Base-by-base conservation (phyloP, 257 asterid species). In the Salvia hispanica region DNA sequence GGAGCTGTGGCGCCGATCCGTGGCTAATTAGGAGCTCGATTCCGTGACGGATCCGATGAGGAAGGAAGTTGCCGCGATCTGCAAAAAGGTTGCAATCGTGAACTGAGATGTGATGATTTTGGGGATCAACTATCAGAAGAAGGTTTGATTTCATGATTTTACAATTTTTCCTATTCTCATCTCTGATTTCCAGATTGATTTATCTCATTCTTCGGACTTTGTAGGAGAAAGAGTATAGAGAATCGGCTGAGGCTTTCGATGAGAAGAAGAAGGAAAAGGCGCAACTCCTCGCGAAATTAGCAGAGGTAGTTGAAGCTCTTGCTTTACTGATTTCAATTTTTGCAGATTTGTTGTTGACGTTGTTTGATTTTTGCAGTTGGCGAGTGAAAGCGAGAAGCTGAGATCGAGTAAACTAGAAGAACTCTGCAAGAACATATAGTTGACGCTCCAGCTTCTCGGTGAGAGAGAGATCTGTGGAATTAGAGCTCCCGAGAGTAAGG, bases 191-290 rank as follows among this genome's bases (percentile, higher is more conserved):
- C 44, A 40, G 8, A 40, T 5, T 0, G 2, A 40, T 40, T 7
- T 6, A 7, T 40, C 8, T 37, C 8, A 4, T 50, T 39, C 12
- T 11, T 39, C 9, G 44, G 16, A 25, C 50, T 55, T 11, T 18
- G 11, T 77, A 86, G 93, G 93, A 86, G 47, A 84, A 65, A 74
- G 90, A 86, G 70, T 84, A 84, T 73, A 86, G 69, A 66, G 90
- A 84, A 76, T 80, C 88, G 33, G 76, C 78, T 21, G 93, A 86
- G 62, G 76, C 86, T 39, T 80, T 86, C 67, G 80, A 79, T 44
- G 85, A 81, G 64, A 85, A 83, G 74, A 82, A 74, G 58, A 81
- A 62, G 69, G 89, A 85, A 64, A 86, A 82, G 80, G 85, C 79
- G 52, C 83, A 76, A 47, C 78, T 86, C 14, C 76, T 86, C 62